These are phyloP conservation scores for Aspergillus sclerotiicarbonarius DNA, from an alignment of 495 filamentous ascomycete species.

Conservation along the genomic window DNA sequence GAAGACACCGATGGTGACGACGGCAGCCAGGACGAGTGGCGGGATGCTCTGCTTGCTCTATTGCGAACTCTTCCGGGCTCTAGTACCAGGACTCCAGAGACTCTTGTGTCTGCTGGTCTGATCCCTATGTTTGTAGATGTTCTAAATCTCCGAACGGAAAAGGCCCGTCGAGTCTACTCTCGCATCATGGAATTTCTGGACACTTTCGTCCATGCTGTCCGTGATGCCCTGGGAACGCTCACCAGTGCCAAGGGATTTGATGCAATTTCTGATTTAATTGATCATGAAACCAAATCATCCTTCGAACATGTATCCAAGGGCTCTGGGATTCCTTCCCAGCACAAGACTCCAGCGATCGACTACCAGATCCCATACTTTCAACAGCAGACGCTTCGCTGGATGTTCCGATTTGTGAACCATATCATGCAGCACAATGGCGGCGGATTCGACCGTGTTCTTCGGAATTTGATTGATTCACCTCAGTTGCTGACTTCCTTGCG, in stretches of 20 bases:
- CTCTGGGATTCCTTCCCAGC: constrained; percentile 70
- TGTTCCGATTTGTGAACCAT: constrained; percentile 95
- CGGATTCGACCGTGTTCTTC: constrained; percentile 81
- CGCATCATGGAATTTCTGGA: constrained; percentile 84
- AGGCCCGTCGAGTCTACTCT: constrained; percentile 77
- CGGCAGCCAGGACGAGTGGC: constrained; percentile 74
- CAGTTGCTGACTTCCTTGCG: constrained; percentile 74
- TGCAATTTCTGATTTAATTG: constrained; percentile 77
- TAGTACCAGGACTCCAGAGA: constrained; percentile 66
- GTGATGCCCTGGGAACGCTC: constrained; percentile 75
- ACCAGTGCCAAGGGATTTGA: constrained; percentile 80
- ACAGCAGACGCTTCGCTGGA: constrained; percentile 86
- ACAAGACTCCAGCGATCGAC: constrained; percentile 79
- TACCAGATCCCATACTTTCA: constrained; percentile 90
- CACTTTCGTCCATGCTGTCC: constrained; percentile 74
- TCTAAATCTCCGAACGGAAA: constrained; percentile 75
- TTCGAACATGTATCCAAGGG: constrained; percentile 61
- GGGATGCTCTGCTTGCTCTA: constrained; percentile 80
- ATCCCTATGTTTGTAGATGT: constrained; percentile 88
- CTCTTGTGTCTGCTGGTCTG: constrained; percentile 80
- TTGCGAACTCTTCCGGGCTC: constrained; percentile 70
- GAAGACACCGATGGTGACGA: constrained; percentile 58
- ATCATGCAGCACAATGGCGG: constrained; percentile 84
- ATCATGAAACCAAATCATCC: constrained; percentile 72
- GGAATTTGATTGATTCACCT: constrained; percentile 93